Conservation (phyloP, 768 basidiomycete species). For the Pleurotus platypus region DNA sequence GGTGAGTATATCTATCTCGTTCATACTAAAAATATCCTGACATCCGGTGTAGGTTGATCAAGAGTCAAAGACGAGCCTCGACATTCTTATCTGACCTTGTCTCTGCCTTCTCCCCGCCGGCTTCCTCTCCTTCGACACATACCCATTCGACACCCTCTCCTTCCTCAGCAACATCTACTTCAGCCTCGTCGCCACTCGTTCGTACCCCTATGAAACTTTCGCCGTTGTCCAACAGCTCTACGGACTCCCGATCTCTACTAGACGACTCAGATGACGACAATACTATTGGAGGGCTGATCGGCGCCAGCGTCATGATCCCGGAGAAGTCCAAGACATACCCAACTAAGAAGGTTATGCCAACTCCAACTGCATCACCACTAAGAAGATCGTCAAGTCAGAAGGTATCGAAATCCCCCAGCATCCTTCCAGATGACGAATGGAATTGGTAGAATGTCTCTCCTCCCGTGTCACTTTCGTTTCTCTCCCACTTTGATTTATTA, state of each 20-base stretch:
- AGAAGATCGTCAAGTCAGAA: not conserved
- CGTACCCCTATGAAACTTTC: not conserved
- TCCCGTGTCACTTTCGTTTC: not conserved
- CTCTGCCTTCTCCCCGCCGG: constrained; percentile 37
- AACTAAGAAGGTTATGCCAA: not conserved
- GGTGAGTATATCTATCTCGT: constrained; percentile 26
- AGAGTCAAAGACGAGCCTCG: constrained; percentile 67
- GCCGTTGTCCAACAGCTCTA: constrained; percentile 6
- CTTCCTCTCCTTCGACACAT: constrained; percentile 14
- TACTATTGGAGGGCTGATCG: constrained; percentile 2
- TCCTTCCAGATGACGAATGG: constrained; percentile 29
- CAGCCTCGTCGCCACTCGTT: constrained; percentile 11
- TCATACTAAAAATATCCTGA: too few species aligned
- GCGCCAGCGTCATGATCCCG: constrained; percentile 28
- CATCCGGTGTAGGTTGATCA: constrained; percentile 46
- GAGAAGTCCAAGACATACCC: constrained; percentile 12
- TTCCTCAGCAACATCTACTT: not conserved
- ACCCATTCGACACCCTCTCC: not conserved
- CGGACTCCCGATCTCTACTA: constrained; percentile 28
- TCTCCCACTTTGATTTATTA: too few species aligned
- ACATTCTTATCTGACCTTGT: constrained; percentile 58
- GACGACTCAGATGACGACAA: constrained; percentile 35
- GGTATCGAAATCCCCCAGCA: not conserved
- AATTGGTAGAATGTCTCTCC: constrained; percentile 42
- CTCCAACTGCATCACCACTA: not conserved